A percentile compares a stretch with the other conserved stretches of the same genome.
Evolutionary conservation across 2,329 filamentous ascomycete genomes (phyloP).

Genomic region (Raffaelea ambrosiae): DNA sequence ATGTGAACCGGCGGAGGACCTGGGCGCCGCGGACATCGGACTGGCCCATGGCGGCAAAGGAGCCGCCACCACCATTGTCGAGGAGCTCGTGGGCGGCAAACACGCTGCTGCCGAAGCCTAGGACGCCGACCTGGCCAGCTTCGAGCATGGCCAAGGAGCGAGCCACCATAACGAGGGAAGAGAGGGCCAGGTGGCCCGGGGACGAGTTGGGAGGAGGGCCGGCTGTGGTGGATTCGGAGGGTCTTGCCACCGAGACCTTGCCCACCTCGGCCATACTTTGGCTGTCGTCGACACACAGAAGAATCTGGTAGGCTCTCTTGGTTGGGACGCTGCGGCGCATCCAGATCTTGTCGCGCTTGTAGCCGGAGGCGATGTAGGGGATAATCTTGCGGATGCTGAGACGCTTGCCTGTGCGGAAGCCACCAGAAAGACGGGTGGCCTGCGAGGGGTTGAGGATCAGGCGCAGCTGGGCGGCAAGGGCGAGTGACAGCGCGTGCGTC

Average conservation of each 20-base stretch:
- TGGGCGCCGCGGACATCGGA: conserved; percentile 37
- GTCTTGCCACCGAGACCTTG: too few species aligned
- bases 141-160: conserved; percentile 87
- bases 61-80: conserved; percentile 62
- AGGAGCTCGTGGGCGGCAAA: conserved; percentile 75
- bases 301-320: conserved; percentile 92
- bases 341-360: conserved; percentile 99
- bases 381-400: conserved; percentile 99
- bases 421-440: conserved; percentile 90
- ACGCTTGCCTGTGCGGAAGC: conserved; percentile 94
- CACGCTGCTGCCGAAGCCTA: conserved; percentile 80
- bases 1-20: conserved; percentile 77
- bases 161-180: conserved; percentile 87
- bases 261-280: conserved; percentile 74
- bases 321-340: conserved; percentile 87
- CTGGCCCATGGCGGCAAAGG: not conserved
- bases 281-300: conserved; percentile 94
- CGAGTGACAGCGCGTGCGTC: conserved; percentile 79
- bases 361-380: conserved; percentile 94
- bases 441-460: conserved; percentile 92
- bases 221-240: not conserved
- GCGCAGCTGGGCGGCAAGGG: conserved; percentile 87
- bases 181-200: conserved; percentile 68
- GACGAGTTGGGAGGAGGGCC: not conserved
- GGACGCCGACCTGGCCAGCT: conserved; percentile 82